phyloP scores from a whole-genome alignment of 768 basidiomycete genomes.

The Leccinum boreale region DNA sequence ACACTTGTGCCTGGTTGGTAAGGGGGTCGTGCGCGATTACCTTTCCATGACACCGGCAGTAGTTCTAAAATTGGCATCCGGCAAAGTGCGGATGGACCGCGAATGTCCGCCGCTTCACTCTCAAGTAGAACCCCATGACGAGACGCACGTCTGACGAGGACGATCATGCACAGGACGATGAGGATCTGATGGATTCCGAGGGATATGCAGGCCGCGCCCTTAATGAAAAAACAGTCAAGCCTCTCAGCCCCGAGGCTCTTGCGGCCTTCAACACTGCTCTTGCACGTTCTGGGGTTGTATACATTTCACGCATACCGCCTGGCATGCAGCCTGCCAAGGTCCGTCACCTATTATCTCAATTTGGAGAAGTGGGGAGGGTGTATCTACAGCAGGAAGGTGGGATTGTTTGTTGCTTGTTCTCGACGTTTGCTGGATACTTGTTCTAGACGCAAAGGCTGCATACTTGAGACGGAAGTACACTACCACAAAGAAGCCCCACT shows the following conservation, averaged over 20 bases:
- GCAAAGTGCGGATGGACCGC: not conserved
- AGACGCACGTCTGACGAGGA: constrained; percentile 2
- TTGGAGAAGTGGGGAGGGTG: constrained; percentile 89
- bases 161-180: constrained; percentile 26
- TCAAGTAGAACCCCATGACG: no score
- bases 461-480: constrained; percentile 81
- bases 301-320: constrained; percentile 94
- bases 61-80: constrained; percentile 5
- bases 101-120: no score
- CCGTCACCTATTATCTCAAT: constrained; percentile 84
- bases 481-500: constrained; percentile 81
- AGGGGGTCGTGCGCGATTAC: not conserved
- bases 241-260: constrained; percentile 70
- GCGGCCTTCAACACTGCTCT: constrained; percentile 72
- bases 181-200: constrained; percentile 45
- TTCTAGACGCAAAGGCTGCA: constrained; percentile 77
- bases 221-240: constrained; percentile 56
- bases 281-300: constrained; percentile 80
- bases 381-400: constrained; percentile 91
- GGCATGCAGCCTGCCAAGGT: constrained; percentile 98
- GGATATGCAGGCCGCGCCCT: constrained; percentile 51
- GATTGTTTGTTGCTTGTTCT: constrained; percentile 15
- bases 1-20: no score
- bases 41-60: no score
- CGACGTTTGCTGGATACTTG: not conserved